Base-by-base conservation (phyloP, 2,329 filamentous ascomycete genomes). In the Xylaria sp. region DNA sequence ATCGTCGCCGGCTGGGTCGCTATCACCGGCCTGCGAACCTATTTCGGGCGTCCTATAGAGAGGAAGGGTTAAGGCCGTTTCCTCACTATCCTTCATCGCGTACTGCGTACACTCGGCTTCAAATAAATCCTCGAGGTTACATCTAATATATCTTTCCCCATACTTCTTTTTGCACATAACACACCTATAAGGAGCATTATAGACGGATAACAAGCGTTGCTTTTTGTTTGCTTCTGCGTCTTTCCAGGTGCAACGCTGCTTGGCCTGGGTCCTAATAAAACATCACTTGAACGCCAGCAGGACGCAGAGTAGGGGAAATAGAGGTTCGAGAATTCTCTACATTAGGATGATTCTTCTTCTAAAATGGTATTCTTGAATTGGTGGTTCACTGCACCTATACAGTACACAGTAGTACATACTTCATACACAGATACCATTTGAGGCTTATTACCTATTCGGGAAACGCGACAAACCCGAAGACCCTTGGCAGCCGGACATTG, bases 1-100 rank as follows among this genome's bases (percentile, higher is more conserved):
- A 66, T 73, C 31, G 71, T 78, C 7, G 70, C 74, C 9, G 75
- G 76, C 7, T 79, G 77, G 77, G 76, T 79, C 15, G 74, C 72
- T 11, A 73, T 79, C 15, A 68, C 74, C 27, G 76, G 76, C 3
- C 65, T 79, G 53, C 73, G 69, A 47, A 68, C 69, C 3, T 68
- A 75, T 45, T 67, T 71, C 5, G 60, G 63, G 33, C 61, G 67
- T 27, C 31, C 38, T 17, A 20, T 1, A 1, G 29, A 63, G 42
- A 50, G 29, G n/a, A 49, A 57, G 27, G 29, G 61, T 31, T 65
- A 47, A 66, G 42, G 22, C 11, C 3, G 22, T 29, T 9, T 33
- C n/a, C 60, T 13, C n/a, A 25, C 36, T n/a, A 5, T 36, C 36
- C 17, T 4, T 20, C 5, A 13, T 20, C 29, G 6, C n/a, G 39